These are phyloP conservation scores for Drosera capensis DNA, from an alignment of 148 eudicot species.

Conservation along the genomic window DNA sequence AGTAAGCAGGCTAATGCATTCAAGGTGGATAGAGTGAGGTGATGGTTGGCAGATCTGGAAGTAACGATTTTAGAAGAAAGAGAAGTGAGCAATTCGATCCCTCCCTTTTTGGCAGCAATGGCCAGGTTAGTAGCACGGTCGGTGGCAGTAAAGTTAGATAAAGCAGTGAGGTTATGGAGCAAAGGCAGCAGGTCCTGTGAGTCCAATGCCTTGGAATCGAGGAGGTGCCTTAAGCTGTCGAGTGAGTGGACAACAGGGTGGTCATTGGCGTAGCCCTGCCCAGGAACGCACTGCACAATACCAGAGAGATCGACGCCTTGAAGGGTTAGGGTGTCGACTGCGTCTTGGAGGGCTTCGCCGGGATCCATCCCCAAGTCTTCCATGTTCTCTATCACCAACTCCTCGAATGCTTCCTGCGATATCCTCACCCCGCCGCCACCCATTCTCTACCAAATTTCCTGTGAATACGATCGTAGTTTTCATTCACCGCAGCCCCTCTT, in stretches of 20 bases:
- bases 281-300: conserved; percentile 53
- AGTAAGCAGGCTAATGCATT: conserved; percentile 37
- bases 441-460: no score
- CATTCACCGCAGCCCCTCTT: no score
- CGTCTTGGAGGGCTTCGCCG: conserved; percentile 76
- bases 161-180: conserved; percentile 26
- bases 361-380: conserved; percentile 81
- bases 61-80: conserved; percentile 27
- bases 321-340: conserved; percentile 68
- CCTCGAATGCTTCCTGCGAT: conserved; percentile 82
- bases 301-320: conserved; percentile 98
- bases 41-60: conserved; percentile 11
- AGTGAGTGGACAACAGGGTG: conserved; percentile 47
- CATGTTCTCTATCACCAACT: conserved; percentile 67
- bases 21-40: conserved; percentile 24
- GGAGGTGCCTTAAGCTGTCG: conserved; percentile 19
- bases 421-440: no score
- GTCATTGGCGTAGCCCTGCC: conserved; percentile 24
- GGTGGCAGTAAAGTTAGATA: conserved; percentile 13
- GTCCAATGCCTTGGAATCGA: conserved; percentile 8
- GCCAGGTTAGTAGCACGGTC: conserved; percentile 35
- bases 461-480: no score
- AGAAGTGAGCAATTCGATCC: conserved; percentile 38
- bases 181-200: conserved; percentile 13
- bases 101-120: conserved; percentile 63